Base-by-base conservation (phyloP, 2,329 filamentous ascomycete genomes). In the Pseudogymnoascus sp. region DNA sequence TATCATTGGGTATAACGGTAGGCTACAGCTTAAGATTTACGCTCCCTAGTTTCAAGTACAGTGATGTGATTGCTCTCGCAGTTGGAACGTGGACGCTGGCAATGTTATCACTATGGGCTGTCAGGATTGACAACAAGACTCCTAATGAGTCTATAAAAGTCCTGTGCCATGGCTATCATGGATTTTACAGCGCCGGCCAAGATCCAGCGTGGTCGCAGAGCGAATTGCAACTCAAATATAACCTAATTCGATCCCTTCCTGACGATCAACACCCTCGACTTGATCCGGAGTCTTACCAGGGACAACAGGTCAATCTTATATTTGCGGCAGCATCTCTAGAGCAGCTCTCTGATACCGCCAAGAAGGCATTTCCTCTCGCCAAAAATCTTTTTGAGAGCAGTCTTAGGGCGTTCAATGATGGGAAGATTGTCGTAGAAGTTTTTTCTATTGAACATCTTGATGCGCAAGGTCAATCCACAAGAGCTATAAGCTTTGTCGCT, bases 31-130 rank as follows among this genome's bases (percentile, higher is more conserved):
- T 84, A 5, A 76, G 75, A 19, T 63, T 72, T 38, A 67, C 71
- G n/a, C 58, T 73, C 5, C 75, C 76, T 1, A 28, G 69, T 0
- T 82, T 79, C 62, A 60, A 69, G 2, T 84, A 78, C 66, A 74
- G 75, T 35, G 75, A 76, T 49, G 77, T 82, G 12, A 77, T 82
- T 63, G 76, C 78, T 2, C 73, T 84, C 7, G 80, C 72, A 5
- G 68, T 73, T 3, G 74, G 77, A 4, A 83, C 81, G 6, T 83
- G 82, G 82, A 80, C 74, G 12, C 76, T 79, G 12, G 81, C 79
- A 9, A 67, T 83, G 22, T 71, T 80, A 5, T 78, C 79, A 3
- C 71, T 81, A 28, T 71, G 74, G 60, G 77, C 75, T 3, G 78
- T 79, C 2, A 79, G 81, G 41, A 73, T 82, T 64, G 75, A 77